Base-by-base conservation (phyloP, 495 filamentous ascomycete species). In the Penicillium psychrofluorescens region DNA sequence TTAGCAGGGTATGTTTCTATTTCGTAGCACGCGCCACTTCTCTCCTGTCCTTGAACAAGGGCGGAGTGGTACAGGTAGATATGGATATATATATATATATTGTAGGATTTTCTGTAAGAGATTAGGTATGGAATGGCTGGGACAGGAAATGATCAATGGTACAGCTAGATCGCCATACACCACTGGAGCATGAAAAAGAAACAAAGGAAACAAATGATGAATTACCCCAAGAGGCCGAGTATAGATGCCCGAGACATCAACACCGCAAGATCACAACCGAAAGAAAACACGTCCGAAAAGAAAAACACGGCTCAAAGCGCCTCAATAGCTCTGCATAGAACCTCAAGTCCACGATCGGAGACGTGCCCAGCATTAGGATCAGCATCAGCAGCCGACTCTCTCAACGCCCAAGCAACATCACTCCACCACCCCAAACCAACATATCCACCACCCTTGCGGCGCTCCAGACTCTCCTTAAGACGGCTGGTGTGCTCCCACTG, bases 401-500 rank as follows among this genome's bases (percentile, higher is more conserved):
- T 79, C 39, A 98, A 58, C 40, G 90, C 67, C 74, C 86, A 88
- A 10, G 85, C 83, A 46, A 99, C 73, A 76, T 99, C 94, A 64
- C 94, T 97, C 72, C 89, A 77, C 62, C 94, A 66, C 0, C 94
- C 94, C 11, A 99, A 66, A 11, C 89, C 88, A 37, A 98, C 75
- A 63, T 87, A 88, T 14, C 79, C 80, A 14, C 80, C 85, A 39
- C 77, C 77, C 56, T 81, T 84, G 27, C 81, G 84, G 52, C 79
- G 78, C 53, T 96, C 90, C 36, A 95, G 63, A 49, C 85, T 91
- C 70, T 95, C 90, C 63, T 85, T 89, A 39, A 96, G 68, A 12
- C 86, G 72, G 44, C 84, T 88, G 5, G 94, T 97, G 64, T 96
- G 89, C 68, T 98, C 92, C 87, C 94, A 98, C 54, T 86, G 84